Evolutionary conservation across 2,329 filamentous ascomycete species (phyloP), one percentile per base, ranked within the genome.

Genomic region (Fonsecaea pugnacius): DNA sequence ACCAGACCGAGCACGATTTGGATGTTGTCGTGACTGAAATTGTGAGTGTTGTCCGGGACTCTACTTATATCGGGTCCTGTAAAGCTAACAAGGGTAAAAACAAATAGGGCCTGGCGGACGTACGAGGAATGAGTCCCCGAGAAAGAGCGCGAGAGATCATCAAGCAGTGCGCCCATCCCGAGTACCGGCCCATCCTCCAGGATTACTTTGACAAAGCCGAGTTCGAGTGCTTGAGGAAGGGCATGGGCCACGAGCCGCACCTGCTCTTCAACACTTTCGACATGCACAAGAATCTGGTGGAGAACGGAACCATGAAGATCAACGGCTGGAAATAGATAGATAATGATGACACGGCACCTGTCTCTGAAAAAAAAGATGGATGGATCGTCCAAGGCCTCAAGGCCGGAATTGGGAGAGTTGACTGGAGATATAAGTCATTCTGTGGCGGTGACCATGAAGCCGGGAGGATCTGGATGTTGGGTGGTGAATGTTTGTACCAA

Each of bases 1-100:
- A 96, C 78, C 92, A 96, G 84, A 96, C 92, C 0, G 92, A 96
- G 80, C 92, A 96, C 78, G 92, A 96, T 75, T 84, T 96, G 43
- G 92, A 96, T 72, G 88, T 96, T n/a, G 79, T 96, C 52, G 92
- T 96, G n/a, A 87, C 85, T 0, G 85, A 88, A 74, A 85, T 87
- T n/a, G 66, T 68, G 54, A 60, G 66, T 66, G 12, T 33, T 30
- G 18, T 30, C 57, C 33, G 12, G n/a, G 9, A 21, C 33, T n/a
- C 43, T 30, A 24, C 18, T 38, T 51, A 30, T 32, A 2, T 5
- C 43, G 8, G 32, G 21, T 14, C 4, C 9, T 51, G 21, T 30
- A 35, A 35, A 50, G 56, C 56, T 58, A 18, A 58, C 46, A 27
- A 10, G 18, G 18, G 18, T 10, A 6, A 46, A 27, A n/a, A 46